Base-by-base conservation (phyloP, 2,329 filamentous ascomycete species). In the Aquanectria penicillioides region DNA sequence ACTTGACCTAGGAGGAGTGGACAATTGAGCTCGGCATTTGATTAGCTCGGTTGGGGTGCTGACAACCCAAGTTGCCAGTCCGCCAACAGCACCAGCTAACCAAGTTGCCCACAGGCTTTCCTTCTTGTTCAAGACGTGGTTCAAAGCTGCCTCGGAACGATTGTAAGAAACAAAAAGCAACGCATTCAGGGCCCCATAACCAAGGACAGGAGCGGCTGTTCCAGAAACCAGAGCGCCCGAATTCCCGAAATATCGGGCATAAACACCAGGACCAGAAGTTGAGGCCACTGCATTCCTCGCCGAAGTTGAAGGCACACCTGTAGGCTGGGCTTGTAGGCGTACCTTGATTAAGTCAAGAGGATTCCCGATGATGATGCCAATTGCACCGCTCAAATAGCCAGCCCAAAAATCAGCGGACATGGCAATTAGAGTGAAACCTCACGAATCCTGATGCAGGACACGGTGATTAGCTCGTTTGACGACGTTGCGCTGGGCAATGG, bases 331-430 rank as follows among this genome's bases (percentile, higher is more conserved):
- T 81, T 98, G 94, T 3, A 96, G 80, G 34, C 89, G 90, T 50
- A 79, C 70, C 66, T 83, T 81, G 69, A 80, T 75, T 17, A 93
- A 77, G 73, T 94, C 90, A 5, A 97, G 81, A 3, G 93, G 93
- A 69, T 97, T 97, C 62, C 94, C 93, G 60, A 97, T 90, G 43
- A 97, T 79, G 69, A 97, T 97, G 40, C 93, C 92, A 44, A 89
- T 83, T 56, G 91, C 93, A 50, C 94, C 94, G 72, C 91, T 94
- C 61, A 95, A 78, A 76, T 97, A 97, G 70, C 94, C 93, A 57
- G 94, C 92, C 91, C 92, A 97, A 76, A 97, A 97, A 74, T 97
- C 94, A 67, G 92, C 87, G 47, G 91, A 92, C 91, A 95, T 94
- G 38, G 12, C 46, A 57, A 29, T 37, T 3, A 48, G 33, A 11